A percentile compares a stretch with the other conserved stretches of the same genome.
Conservation (phyloP, 805 yeast species). For the Hanseniaspora vineae region DNA sequence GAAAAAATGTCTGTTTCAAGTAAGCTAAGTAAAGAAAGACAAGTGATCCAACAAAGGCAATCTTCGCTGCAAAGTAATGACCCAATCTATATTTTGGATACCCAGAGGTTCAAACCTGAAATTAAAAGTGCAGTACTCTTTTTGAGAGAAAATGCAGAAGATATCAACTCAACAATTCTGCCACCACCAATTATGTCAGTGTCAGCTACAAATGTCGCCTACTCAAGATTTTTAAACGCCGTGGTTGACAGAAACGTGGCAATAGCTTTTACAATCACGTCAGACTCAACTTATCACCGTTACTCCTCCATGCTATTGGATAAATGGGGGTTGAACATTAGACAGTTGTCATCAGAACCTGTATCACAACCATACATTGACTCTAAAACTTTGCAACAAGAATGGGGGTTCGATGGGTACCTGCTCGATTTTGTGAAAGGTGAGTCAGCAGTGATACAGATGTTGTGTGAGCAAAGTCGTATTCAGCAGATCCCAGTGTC, state of each 20-base stretch:
- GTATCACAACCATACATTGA: conserved; percentile 22
- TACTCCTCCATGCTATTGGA: conserved; percentile 33
- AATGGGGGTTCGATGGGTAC: conserved; percentile 68
- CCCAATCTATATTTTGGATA: conserved; percentile 34
- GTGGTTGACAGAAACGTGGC: conserved; percentile 41
- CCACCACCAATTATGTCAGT: conserved; percentile 71
- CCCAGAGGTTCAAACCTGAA: conserved; percentile 13
- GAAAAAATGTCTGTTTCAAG: conserved; percentile 30
- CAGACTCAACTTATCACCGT: conserved; percentile 34
- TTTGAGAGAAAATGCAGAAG: conserved; percentile 27
- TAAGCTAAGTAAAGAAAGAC: conserved; percentile 22
- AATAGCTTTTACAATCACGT: conserved; percentile 50
- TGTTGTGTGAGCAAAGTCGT: conserved; percentile 47
- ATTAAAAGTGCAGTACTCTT: conserved; percentile 27
- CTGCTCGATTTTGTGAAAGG: conserved; percentile 60
- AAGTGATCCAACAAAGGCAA: conserved; percentile 20
- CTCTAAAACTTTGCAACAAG: conserved; percentile 20
- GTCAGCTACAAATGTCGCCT: conserved; percentile 33
- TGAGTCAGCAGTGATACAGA: conserved; percentile 55
- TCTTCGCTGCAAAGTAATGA: conserved; percentile 34
- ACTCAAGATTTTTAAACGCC: conserved; percentile 45
- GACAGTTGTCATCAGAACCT: conserved; percentile 27
- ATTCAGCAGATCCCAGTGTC: conserved; percentile 54
- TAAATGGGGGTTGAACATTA: conserved; percentile 39
- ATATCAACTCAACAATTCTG: conserved; percentile 31